Conservation (phyloP, 768 basidiomycete genomes). For the Suillus fuscotomentosus region DNA sequence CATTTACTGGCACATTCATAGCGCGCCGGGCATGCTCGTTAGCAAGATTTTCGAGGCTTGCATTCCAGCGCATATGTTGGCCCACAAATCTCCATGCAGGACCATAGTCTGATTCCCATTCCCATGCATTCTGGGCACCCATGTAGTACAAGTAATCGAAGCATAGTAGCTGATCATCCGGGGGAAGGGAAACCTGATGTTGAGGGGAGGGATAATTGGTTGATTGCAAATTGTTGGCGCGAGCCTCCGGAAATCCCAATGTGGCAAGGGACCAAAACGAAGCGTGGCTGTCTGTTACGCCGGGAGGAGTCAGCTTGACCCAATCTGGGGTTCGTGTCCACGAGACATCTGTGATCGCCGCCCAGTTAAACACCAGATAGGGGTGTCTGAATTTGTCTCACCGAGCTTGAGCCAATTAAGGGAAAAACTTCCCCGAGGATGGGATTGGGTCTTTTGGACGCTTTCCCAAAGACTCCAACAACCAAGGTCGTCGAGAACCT, state of each 20-base stretch:
- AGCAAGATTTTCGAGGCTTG: slow-evolving; percentile 39
- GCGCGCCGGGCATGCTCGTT: slow-evolving; percentile 45
- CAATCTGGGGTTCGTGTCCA: slow-evolving; percentile 23
- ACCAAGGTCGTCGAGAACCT: slow-evolving; percentile 26
- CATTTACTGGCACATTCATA: slow-evolving; percentile 35
- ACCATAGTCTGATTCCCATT: slow-evolving; percentile 55
- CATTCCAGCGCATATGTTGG: slow-evolving; percentile 49
- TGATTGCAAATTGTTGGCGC: slow-evolving; percentile 7
- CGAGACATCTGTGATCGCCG: slow-evolving; percentile 34
- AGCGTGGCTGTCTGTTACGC: slow-evolving; percentile 18
- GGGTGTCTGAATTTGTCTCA: background rate
- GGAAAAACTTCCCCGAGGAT: slow-evolving; percentile 12
- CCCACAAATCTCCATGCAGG: slow-evolving; percentile 60
- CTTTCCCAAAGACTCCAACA: slow-evolving; percentile 23
- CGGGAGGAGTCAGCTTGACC: slow-evolving; percentile 18
- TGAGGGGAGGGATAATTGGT: slow-evolving; percentile 16
- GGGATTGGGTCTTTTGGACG: slow-evolving; percentile 14
- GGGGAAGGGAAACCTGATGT: slow-evolving; percentile 14
- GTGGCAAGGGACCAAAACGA: slow-evolving; percentile 26
- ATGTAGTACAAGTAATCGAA: slow-evolving; percentile 27
- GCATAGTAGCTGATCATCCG: slow-evolving; percentile 26
- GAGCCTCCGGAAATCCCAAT: slow-evolving; percentile 21
- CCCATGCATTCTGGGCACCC: slow-evolving; percentile 47
- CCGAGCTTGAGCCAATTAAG: slow-evolving; percentile 9
- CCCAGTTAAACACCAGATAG: slow-evolving; percentile 37